Evolutionary conservation across 352 stramenopile genomes (phyloP).

Genomic region (Globisporangium mamillatum): DNA sequence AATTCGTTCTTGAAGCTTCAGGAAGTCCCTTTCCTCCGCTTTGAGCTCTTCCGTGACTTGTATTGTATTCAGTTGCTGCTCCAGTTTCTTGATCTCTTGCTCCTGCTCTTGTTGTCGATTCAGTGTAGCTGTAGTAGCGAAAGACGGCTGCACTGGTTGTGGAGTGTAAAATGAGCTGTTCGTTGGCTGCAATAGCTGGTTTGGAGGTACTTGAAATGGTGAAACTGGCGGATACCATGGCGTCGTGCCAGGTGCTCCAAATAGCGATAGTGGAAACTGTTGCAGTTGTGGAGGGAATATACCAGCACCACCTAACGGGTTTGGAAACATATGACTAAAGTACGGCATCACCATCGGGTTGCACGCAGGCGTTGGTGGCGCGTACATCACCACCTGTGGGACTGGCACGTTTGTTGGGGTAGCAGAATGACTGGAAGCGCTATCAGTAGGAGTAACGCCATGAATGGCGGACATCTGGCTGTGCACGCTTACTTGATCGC

Average conservation of each 20-base stretch:
- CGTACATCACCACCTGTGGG: background rate
- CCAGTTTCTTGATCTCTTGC: slow-evolving; percentile 16
- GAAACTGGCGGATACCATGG: background rate
- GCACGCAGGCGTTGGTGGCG: slow-evolving; percentile 1
- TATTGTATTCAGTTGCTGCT: slow-evolving; percentile 15
- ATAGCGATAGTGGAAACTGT: background rate
- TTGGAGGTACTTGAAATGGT: background rate
- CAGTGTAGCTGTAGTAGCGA: background rate
- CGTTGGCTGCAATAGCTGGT: background rate
- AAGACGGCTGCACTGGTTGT: background rate
- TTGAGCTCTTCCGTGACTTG: slow-evolving; percentile 8
- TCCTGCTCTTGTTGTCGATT: slow-evolving; percentile 17
- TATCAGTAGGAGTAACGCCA: background rate
- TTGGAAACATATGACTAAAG: slow-evolving; percentile 2
- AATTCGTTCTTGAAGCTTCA: slow-evolving; percentile 16
- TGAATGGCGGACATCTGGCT: background rate
- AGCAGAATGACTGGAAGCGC: background rate
- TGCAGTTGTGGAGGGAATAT: background rate
- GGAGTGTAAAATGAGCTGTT: background rate
- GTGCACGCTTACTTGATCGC: background rate
- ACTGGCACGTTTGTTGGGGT: background rate
- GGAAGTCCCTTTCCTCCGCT: slow-evolving; percentile 16
- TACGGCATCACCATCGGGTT: slow-evolving; percentile 1
- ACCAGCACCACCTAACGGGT: background rate
- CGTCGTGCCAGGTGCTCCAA: background rate